phyloP scores from a whole-genome alignment of 305 asterid species.

The Fraxinus sp. region DNA sequence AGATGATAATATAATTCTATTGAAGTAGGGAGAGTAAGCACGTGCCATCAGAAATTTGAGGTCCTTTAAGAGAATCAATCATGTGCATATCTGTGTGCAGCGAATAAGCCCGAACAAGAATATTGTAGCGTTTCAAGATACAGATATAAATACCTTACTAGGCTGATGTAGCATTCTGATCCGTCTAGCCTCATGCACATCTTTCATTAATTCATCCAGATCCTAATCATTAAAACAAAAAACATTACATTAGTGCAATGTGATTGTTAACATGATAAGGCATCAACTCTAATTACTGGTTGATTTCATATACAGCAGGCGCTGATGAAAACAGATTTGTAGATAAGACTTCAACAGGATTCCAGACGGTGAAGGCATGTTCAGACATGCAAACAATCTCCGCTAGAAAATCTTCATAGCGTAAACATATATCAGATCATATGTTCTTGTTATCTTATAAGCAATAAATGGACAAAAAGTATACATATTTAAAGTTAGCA shows the following conservation, averaged over 20 bases:
- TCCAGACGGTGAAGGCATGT: neutral
- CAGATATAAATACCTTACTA: slow-evolving; percentile 61
- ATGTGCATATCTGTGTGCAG: neutral
- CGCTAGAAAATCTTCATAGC: neutral
- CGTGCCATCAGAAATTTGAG: neutral
- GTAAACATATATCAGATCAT: neutral
- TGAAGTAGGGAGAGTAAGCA: neutral
- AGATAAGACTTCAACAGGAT: neutral
- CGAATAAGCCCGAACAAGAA: slow-evolving; percentile 11
- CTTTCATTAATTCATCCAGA: slow-evolving; percentile 86
- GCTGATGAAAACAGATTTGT: neutral
- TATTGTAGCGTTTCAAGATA: slow-evolving; percentile 16
- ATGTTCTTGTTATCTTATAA: neutral
- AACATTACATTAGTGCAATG: neutral
- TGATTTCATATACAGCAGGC: neutral
- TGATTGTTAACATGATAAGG: neutral
- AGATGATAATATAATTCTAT: neutral
- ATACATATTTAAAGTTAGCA: neutral
- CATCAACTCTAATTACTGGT: neutral
- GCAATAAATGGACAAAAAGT: neutral
- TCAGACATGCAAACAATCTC: neutral
- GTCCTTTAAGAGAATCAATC: neutral
- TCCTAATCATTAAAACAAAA: slow-evolving; percentile 48
- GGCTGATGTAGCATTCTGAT: slow-evolving; percentile 98
- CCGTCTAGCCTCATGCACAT: slow-evolving; percentile 95